Conservation (phyloP, 495 filamentous ascomycete genomes). For the Podospora pseudocomata region DNA sequence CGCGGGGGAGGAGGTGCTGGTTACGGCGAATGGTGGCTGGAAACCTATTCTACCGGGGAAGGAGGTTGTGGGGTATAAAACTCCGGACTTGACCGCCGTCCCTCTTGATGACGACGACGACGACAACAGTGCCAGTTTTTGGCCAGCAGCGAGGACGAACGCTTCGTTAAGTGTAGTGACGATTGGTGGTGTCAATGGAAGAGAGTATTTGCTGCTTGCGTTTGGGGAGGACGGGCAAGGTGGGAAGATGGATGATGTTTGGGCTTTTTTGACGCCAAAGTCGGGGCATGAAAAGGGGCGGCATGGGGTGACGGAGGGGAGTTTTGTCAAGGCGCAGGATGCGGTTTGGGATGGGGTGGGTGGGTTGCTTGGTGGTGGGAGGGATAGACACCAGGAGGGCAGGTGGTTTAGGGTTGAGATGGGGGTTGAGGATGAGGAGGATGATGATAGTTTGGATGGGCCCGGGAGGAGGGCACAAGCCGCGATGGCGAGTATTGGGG, state of each 20-base stretch:
- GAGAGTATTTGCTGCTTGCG: conserved; percentile 59
- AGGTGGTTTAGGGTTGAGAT: conserved; percentile 48
- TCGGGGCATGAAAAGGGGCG: not conserved
- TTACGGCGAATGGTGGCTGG: conserved; percentile 39
- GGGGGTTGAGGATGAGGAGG: conserved; percentile 44
- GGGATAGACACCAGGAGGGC: conserved; percentile 37
- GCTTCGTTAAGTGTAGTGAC: conserved; percentile 45
- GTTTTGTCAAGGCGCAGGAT: conserved; percentile 52
- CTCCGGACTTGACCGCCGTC: conserved; percentile 23
- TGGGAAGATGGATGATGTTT: conserved; percentile 69
- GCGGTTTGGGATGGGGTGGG: conserved; percentile 50
- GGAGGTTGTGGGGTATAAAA: conserved; percentile 32
- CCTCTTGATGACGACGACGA: not conserved
- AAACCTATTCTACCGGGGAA: conserved; percentile 31
- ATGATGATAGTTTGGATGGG: conserved; percentile 36
- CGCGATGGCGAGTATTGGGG: conserved; percentile 45
- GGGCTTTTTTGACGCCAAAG: conserved; percentile 62
- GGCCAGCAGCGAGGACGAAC: conserved; percentile 45
- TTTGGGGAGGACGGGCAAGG: conserved; percentile 60
- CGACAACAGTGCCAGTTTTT: conserved; percentile 21
- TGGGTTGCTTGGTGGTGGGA: conserved; percentile 20
- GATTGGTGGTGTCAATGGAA: conserved; percentile 44
- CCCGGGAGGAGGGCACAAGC: conserved; percentile 47
- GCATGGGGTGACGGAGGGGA: conserved; percentile 32
- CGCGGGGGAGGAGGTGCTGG: conserved; percentile 34